These are phyloP conservation scores for Populus hybrid DNA, from an alignment of 441 rosid species.

Conservation along the genomic window DNA sequence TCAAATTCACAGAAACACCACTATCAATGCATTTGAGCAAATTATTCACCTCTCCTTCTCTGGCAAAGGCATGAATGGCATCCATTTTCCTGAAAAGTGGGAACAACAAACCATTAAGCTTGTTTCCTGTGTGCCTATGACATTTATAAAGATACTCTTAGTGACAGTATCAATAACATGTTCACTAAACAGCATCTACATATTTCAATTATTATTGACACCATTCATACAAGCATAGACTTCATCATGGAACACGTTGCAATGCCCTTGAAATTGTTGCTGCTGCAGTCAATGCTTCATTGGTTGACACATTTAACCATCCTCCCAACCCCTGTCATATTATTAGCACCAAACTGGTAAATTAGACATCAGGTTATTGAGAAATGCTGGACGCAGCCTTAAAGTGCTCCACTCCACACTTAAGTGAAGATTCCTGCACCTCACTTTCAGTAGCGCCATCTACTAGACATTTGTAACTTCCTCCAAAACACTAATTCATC, in stretches of 20 bases:
- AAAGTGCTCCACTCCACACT: background rate
- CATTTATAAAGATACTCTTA: background rate
- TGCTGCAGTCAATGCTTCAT: background rate
- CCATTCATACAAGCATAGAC: background rate
- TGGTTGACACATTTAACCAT: background rate
- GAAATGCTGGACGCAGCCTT: background rate
- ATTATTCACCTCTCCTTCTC: conserved; percentile 81
- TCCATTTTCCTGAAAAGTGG: conserved; percentile 68
- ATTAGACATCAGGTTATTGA: background rate
- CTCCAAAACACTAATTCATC: background rate
- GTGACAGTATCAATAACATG: background rate
- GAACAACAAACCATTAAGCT: background rate
- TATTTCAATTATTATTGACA: background rate
- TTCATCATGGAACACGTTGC: background rate
- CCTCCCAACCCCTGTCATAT: background rate
- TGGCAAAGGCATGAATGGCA: conserved; percentile 82
- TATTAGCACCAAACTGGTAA: background rate
- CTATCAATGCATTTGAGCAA: conserved; percentile 64
- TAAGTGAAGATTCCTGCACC: background rate
- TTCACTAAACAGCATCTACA: background rate
- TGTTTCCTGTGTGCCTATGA: background rate
- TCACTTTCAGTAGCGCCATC: background rate
- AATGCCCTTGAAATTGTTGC: background rate
- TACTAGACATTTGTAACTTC: background rate
- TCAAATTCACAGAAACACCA: conserved; percentile 65